A percentile compares a stretch with the other conserved stretches of the same genome.
Conservation (phyloP, 1,139 yeast species). For the Lodderomyces elongisporus region DNA sequence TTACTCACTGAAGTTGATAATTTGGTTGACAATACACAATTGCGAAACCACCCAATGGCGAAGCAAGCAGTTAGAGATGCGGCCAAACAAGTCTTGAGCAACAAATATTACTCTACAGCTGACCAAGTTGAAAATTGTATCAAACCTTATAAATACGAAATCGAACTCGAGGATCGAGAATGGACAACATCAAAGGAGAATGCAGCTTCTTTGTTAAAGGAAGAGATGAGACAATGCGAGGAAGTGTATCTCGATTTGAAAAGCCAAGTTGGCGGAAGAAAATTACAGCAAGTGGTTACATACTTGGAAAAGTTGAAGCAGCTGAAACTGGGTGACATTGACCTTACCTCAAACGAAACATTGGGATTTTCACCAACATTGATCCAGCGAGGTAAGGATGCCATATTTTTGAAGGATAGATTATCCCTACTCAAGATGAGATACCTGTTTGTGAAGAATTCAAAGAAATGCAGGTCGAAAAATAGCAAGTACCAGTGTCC, state of each 20-base stretch:
- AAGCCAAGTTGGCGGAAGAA: slow-evolving; percentile 73
- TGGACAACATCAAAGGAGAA: slow-evolving; percentile 84
- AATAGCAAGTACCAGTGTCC: slow-evolving; percentile 90
- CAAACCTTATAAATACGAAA: slow-evolving; percentile 95
- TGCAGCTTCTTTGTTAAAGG: slow-evolving; percentile 66
- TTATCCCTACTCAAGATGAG: slow-evolving; percentile 69
- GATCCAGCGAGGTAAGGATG: slow-evolving; percentile 74
- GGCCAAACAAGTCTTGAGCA: slow-evolving; percentile 69
- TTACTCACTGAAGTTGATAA: slow-evolving; percentile 72
- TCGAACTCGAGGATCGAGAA: slow-evolving; percentile 92
- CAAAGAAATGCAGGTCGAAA: slow-evolving; percentile 66
- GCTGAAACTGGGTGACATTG: slow-evolving; percentile 42
- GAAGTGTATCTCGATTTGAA: slow-evolving; percentile 59
- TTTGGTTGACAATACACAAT: slow-evolving; percentile 66
- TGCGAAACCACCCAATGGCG: slow-evolving; percentile 81
- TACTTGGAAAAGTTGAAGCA: slow-evolving; percentile 55
- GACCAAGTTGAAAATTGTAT: slow-evolving; percentile 98
- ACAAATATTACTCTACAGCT: slow-evolving; percentile 84
- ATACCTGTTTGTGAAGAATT: slow-evolving; percentile 67
- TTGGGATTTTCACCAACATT: slow-evolving; percentile 72
- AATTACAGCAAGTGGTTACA: slow-evolving; percentile 75
- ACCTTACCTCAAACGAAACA: slow-evolving; percentile 51
- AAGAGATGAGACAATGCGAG: slow-evolving; percentile 82
- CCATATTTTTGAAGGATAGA: slow-evolving; percentile 75
- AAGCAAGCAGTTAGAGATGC: slow-evolving; percentile 79